Base-by-base conservation (phyloP, 257 asterid species). In the Rubia yunnanensis region DNA sequence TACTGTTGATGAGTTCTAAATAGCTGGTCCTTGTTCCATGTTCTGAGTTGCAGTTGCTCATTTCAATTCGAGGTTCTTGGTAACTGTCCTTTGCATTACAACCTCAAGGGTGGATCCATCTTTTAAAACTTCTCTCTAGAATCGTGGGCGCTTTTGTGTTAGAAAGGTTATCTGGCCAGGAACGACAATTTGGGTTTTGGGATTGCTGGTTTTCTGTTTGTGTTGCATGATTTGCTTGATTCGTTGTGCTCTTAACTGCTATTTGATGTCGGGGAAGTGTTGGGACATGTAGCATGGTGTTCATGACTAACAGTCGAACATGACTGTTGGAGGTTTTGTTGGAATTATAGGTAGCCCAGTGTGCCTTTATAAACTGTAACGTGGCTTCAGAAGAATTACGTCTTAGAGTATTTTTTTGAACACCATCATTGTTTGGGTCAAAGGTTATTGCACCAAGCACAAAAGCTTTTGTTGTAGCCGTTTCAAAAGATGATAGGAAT, bases 61-160 rank as follows among this genome's bases (percentile, higher is more conserved):
- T 50, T 56, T 46, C 75, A 20, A 66, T 36, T 64, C 66, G 18
- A 22, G 60, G 57, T 55, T 30, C 70, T 71, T 46, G 70, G 70
- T 44, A 23, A 52, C 61, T 57, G 46, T 49, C 18, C 62, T 35
- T 64, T 58, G 4, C 65, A 31, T 31, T 65, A 7, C 70, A 46
- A 31, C 61, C 32, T 48, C 50, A 5, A 48, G 68, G 65, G 17
- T 24, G 72, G 67, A 55, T 60, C 68, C 20, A 27, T 67, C 28
- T 24, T 48, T 46, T 28, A 34, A 23, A 18, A 39, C 17, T 50
- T 59, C 55, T 34, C 14, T 44, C 49, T 64, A 46, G 58, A 41
- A 17, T 56, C 1, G 61, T 27, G 35, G 66, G 49, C 34, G 22
- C 6, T n/a, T 10, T 41, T 27, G 23, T 46, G 68, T 71, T 64